A percentile compares a stretch with the other conserved stretches of the same genome.
These are phyloP conservation scores for Colletotrichum endophyticum DNA, from an alignment of 2,329 filamentous ascomycete genomes.

Conservation along the genomic window DNA sequence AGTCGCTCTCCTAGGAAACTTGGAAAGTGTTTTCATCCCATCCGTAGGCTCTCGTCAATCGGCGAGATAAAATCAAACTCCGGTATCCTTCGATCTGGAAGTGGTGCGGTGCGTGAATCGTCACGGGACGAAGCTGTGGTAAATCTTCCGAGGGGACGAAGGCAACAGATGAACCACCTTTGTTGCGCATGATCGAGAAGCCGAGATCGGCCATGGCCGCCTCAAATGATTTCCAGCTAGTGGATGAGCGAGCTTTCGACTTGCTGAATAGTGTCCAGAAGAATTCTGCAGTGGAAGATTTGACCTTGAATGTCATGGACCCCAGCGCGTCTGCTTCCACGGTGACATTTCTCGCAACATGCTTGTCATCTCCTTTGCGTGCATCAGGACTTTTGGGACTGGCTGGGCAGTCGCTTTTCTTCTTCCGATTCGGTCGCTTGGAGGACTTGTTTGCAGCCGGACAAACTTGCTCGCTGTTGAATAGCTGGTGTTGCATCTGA, in stretches of 20 bases:
- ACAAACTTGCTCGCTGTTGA: background rate
- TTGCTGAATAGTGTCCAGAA: background rate
- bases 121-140: background rate
- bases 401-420: background rate
- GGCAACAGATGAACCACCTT: background rate
- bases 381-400: background rate
- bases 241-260: background rate
- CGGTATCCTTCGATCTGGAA: background rate
- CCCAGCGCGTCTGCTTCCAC: background rate
- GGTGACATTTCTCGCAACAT: background rate
- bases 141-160: background rate
- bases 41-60: background rate
- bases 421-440: background rate
- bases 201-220: background rate
- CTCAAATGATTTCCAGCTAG: background rate
- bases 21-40: background rate
- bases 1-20: background rate
- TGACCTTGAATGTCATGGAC: background rate
- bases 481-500: background rate
- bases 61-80: background rate
- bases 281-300: background rate
- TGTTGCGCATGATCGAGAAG: background rate
- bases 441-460: background rate
- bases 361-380: background rate
- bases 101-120: background rate